Evolutionary conservation across 164 flowering plant genomes (phyloP).

Genomic region (Nymphaea thermarum): DNA sequence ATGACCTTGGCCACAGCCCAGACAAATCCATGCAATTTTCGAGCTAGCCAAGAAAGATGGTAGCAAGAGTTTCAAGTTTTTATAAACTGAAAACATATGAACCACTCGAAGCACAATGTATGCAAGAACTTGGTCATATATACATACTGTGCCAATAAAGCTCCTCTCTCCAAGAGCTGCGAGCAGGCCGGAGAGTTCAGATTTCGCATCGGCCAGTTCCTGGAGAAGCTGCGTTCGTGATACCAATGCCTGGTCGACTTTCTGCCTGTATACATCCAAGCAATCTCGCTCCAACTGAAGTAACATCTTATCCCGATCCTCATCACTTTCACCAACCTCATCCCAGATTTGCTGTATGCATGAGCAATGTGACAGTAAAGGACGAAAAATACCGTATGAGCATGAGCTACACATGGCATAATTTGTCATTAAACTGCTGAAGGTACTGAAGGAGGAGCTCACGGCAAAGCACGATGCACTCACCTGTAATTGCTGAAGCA

Average conservation of each 20-base stretch:
- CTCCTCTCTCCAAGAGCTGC: slow-evolving; percentile 81
- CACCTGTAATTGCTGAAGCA: slow-evolving; percentile 81
- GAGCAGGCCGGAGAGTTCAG: slow-evolving; percentile 57
- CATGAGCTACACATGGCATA: slow-evolving; percentile 1
- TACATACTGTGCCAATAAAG: slow-evolving; percentile 57
- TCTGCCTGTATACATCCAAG: slow-evolving; percentile 90
- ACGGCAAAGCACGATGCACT: background rate
- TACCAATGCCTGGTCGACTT: slow-evolving; percentile 79
- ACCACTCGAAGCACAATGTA: too few relatives aligned
- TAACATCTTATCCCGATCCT: slow-evolving; percentile 81
- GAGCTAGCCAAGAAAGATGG: too few relatives aligned
- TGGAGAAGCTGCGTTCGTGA: slow-evolving; percentile 82
- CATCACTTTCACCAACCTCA: slow-evolving; percentile 94
- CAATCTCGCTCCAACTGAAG: slow-evolving; percentile 93
- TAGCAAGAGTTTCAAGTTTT: too few relatives aligned
- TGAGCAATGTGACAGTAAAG: background rate
- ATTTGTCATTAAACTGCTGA: background rate
- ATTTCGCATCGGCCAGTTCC: slow-evolving; percentile 60
- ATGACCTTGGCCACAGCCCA: too few relatives aligned
- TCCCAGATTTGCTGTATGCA: slow-evolving; percentile 80
- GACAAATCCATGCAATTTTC: too few relatives aligned
- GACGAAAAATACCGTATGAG: background rate
- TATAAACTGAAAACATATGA: too few relatives aligned
- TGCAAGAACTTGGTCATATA: background rate
- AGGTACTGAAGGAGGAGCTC: too few relatives aligned